phyloP scores from a whole-genome alignment of 352 stramenopile genomes.

The Globisporangium polare region DNA sequence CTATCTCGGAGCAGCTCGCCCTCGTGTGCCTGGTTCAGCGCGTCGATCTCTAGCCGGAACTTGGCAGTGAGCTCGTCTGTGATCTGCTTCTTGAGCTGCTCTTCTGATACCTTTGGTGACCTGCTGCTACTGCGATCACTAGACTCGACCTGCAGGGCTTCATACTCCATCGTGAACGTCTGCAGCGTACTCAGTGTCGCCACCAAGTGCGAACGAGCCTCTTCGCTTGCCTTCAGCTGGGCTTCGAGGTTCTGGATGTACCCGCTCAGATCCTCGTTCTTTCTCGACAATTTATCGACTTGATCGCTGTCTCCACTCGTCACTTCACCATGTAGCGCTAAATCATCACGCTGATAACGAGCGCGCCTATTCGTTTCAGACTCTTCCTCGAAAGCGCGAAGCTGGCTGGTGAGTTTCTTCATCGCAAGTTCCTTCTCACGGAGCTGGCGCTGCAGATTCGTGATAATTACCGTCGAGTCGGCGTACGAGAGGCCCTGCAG shows the following conservation, averaged over 20 bases:
- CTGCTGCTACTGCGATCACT: background rate
- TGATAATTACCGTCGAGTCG: slow-evolving; percentile 32
- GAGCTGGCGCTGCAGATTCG: slow-evolving; percentile 30
- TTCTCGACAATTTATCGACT: background rate
- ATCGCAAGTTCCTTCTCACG: slow-evolving; percentile 15
- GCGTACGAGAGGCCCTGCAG: slow-evolving; percentile 27
- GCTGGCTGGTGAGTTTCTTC: slow-evolving; percentile 8
- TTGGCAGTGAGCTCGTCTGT: slow-evolving; percentile 7
- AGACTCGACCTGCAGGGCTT: background rate
- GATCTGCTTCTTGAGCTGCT: slow-evolving; percentile 1
- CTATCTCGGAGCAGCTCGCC: slow-evolving; percentile 3
- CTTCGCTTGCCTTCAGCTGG: slow-evolving; percentile 68
- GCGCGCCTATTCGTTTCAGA: background rate
- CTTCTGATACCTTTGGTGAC: background rate
- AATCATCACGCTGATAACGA: background rate
- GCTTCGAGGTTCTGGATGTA: slow-evolving; percentile 31
- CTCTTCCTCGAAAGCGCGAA: background rate
- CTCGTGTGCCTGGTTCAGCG: slow-evolving; percentile 7
- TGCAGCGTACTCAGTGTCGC: slow-evolving; percentile 51
- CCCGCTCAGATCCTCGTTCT: slow-evolving; percentile 12
- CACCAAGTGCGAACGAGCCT: slow-evolving; percentile 51
- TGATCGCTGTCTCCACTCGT: background rate
- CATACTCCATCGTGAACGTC: slow-evolving; percentile 9
- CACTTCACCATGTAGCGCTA: background rate
- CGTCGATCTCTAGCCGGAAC: slow-evolving; percentile 13